Base-by-base conservation (phyloP, 106 monocot genomes). In the Dendrobium catenatum region DNA sequence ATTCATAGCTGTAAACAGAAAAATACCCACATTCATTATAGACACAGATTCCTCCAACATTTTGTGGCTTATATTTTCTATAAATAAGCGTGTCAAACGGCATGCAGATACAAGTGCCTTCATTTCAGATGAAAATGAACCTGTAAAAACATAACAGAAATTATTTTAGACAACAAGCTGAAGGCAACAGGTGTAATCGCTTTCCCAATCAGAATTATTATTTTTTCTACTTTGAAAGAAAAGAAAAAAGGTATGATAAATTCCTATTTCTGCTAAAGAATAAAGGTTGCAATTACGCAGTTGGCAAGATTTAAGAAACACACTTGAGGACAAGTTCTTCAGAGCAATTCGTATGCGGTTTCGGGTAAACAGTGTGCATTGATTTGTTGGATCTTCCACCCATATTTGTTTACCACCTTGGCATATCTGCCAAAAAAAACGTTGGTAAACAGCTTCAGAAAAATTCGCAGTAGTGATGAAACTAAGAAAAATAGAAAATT, bases 321-420 rank as follows among this genome's bases (percentile, higher is more conserved):
- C 80, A 93, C 90, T 42, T 79, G 89, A 88, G 61, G 91, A 79
- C 10, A 85, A 66, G 73, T 72, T 88, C 41, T 68, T 87, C n/a
- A 98, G 76, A 44, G 86, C 84, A 13, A 77, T 78, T 5, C 98
- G 98, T 54, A 98, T 94, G 67, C 98, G 89, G 61, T 98, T 98
- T 47, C 95, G 89, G 77, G 85, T 83, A 89, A 89, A 98, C 68
- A 90, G 58, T 67, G 75, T 76, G 77, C 85, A 93, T 83, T 86
- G 89, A 67, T 98, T 98, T 78, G 95, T 91, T 80, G 98, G 98
- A 88, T 98, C 98, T 85, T 98, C 98, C 33, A 98, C 95, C 92
- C 89, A 98, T 29, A 81, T 84, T 83, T 85, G 91, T 78, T 86
- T 68, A 48, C 58, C 79, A 58, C 78, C 83, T 90, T 81, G 64